Percentiles rank a stretch among this genome's conserved stretches.
Evolutionary conservation across 2,329 filamentous ascomycete genomes (phyloP).

Genomic region (Metarhizium guizhouense): DNA sequence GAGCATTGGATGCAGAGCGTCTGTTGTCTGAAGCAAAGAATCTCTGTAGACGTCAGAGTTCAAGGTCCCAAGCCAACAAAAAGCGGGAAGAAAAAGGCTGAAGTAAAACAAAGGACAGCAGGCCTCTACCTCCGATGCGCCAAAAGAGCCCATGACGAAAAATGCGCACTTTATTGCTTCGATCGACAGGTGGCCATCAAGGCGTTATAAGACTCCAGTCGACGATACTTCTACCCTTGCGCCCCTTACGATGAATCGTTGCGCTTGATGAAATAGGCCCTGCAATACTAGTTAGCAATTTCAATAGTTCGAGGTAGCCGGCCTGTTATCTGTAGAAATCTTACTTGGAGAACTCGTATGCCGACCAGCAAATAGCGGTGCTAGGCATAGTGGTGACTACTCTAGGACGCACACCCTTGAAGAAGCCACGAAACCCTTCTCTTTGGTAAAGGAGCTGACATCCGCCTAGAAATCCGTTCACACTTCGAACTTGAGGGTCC

Average conservation of each 20-base stretch:
- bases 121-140: not conserved
- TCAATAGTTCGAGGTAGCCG: not conserved
- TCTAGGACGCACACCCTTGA: conserved; percentile 83
- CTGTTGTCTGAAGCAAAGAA: not conserved
- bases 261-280: conserved; percentile 51
- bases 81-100: not conserved
- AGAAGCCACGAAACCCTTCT: conserved; percentile 80
- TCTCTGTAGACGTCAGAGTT: not conserved
- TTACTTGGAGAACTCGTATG: conserved; percentile 61
- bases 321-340: conserved; percentile 17
- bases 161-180: not conserved
- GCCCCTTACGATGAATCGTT: conserved; percentile 33
- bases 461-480: conserved; percentile 72
- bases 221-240: not conserved
- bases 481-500: conserved; percentile 74
- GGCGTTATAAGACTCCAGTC: not conserved
- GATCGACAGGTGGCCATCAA: not conserved
- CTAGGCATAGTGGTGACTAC: conserved; percentile 97
- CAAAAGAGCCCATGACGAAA: not conserved
- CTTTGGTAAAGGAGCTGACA: conserved; percentile 73
- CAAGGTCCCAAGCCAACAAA: not conserved
- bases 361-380: conserved; percentile 98
- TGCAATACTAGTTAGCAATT: conserved; percentile 15
- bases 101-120: conserved; percentile 1
- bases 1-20: not conserved